Percentiles rank a stretch among this genome's conserved stretches.
These are phyloP conservation scores for Ganoderma boninense DNA, from an alignment of 1,284 basidiomycete species.

Conservation along the genomic window DNA sequence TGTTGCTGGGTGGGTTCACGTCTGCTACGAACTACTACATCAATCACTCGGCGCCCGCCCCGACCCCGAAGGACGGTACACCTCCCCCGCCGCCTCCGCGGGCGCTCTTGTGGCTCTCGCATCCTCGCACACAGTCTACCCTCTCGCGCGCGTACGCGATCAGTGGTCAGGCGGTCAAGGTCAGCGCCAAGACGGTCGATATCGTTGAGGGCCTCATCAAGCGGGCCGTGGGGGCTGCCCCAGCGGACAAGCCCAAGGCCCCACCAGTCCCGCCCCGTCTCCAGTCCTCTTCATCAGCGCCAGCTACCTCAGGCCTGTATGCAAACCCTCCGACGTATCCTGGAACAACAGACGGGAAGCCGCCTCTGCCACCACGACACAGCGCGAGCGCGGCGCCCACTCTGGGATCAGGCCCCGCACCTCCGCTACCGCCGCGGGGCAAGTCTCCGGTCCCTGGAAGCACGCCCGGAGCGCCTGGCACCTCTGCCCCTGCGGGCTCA, in stretches of 20 bases:
- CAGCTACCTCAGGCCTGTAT: constrained; percentile 5
- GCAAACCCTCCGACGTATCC: constrained; percentile 23
- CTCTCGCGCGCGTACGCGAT: constrained; percentile 69
- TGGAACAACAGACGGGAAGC: constrained; percentile 24
- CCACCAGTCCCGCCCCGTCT: constrained; percentile 10
- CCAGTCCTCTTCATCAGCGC: background rate
- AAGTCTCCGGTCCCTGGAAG: constrained; percentile 16
- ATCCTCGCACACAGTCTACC: constrained; percentile 64
- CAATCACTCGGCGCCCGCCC: constrained; percentile 58
- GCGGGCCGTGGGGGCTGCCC: constrained; percentile 45
- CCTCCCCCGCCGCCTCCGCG: constrained; percentile 50
- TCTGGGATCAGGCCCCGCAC: constrained; percentile 16
- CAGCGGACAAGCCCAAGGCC: constrained; percentile 25
- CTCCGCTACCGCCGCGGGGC: constrained; percentile 23
- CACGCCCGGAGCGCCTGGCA: constrained; percentile 11
- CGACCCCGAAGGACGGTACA: constrained; percentile 32
- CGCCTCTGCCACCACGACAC: constrained; percentile 34
- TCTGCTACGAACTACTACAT: constrained; percentile 73
- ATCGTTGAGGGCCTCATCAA: constrained; percentile 71
- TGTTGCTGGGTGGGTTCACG: constrained; percentile 69
- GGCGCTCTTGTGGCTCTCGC: constrained; percentile 68
- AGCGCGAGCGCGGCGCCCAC: constrained; percentile 12
- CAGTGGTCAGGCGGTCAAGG: constrained; percentile 71
- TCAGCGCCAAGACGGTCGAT: constrained; percentile 70
- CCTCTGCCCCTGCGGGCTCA: constrained; percentile 5